Evolutionary conservation across 768 basidiomycete species (phyloP), one percentile per base, ranked within the genome.

Genomic region (Boletus coccyginus): DNA sequence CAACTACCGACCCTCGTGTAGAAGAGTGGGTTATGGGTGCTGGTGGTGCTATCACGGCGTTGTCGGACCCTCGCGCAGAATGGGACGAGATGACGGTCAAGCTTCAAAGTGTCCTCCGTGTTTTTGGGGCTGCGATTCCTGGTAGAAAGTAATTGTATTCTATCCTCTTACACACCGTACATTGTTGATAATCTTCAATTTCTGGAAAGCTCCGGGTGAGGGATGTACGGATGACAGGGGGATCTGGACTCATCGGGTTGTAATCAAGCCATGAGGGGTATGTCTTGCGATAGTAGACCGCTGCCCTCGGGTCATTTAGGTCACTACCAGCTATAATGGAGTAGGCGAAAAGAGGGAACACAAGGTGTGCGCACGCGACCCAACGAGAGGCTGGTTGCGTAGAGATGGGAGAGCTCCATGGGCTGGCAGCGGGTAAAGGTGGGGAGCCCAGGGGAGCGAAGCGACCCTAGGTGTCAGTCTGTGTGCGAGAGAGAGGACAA

Each of bases 11-110:
- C 2, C 35, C 60, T 35, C 41, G 47, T 17, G 47, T 33, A 12
- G 86, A 91, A 64, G 77, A 83, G 40, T 92, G 90, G 91, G 74
- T 77, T 2, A 77, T 96, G 33, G 95, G 94, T 19, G 93, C 94
- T 19, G 95, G 95, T n/a, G 95, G 95, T 36, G 95, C 94, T 11
- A 97, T 98, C 62, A 98, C 95, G 21, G 94, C 93, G 14, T 78
- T 98, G 39, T 95, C 94, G 7, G 84, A 94, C 56, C 79, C 88
- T 6, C 82, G 86, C 43, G 85, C 79, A 7, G 95, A 98, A 70
- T 97, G 94, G 94, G 94, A 96, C 8, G 95, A 98, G 69, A 96
- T 98, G 81, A 64, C 84, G n/a, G 78, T 85, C n/a, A 98, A 98
- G 70, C 80, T 95, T 27, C 80, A 86, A 58, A 90, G 89, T 62